Percentiles rank a stretch among this genome's conserved stretches.
These are phyloP conservation scores for Luzula sylvatica DNA, from an alignment of 176 grass and related monocot genomes.

Conservation along the genomic window DNA sequence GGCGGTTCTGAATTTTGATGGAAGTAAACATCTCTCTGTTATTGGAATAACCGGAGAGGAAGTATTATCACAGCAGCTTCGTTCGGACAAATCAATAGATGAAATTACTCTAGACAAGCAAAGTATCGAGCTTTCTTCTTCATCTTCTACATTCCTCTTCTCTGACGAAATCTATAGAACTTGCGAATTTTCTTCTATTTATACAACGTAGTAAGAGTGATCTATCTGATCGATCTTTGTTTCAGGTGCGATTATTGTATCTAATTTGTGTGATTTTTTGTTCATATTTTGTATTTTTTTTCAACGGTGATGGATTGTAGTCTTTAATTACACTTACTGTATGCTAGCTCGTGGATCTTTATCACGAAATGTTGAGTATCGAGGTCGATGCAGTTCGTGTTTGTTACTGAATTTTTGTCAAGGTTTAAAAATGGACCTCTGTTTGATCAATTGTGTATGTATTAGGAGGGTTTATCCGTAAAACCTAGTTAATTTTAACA, in stretches of 20 bases:
- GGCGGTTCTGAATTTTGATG: too few relatives aligned
- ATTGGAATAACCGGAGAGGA: too few relatives aligned
- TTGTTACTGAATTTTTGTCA: neutral
- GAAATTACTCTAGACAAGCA: conserved; percentile 3
- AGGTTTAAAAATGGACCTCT: neutral
- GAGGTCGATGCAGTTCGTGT: neutral
- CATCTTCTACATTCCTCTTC: neutral
- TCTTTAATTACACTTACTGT: neutral
- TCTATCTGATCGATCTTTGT: neutral
- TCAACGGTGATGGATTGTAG: neutral
- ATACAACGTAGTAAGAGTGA: too few relatives aligned
- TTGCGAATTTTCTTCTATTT: too few relatives aligned
- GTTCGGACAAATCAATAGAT: too few relatives aligned
- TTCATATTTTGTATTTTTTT: neutral
- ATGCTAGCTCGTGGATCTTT: neutral
- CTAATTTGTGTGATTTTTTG: conserved; percentile 2
- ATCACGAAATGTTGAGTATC: neutral
- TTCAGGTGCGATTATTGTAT: conserved; percentile 7
- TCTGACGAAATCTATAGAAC: neutral
- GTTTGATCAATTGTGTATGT: neutral
- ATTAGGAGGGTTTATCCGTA: neutral
- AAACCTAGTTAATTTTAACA: too few relatives aligned
- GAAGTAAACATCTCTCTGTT: too few relatives aligned
- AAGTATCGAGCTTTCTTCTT: conserved; percentile 1
- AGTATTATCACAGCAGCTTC: too few relatives aligned